phyloP scores from a whole-genome alignment of 78 protist genomes.

The Neovahlkampfia damariscottae region DNA sequence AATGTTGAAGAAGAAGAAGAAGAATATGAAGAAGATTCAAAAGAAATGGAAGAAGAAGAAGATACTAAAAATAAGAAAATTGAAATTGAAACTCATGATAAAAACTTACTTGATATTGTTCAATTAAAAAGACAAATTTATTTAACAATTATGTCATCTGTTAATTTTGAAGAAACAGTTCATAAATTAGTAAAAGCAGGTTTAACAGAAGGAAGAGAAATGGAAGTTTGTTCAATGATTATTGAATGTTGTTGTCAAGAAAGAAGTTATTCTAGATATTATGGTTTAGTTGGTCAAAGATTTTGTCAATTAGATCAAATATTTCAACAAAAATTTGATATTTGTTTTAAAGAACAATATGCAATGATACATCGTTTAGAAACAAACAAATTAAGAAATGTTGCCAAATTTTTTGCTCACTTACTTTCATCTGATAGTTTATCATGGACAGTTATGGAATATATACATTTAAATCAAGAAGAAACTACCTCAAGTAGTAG shows the following conservation, averaged over 20 bases:
- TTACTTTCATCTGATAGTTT: slow-evolving; percentile 40
- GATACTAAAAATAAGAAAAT: slow-evolving; percentile 32
- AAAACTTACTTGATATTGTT: too few species aligned
- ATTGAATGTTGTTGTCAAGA: slow-evolving; percentile 90
- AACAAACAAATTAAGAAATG: slow-evolving; percentile 68
- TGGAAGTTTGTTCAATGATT: slow-evolving; percentile 75
- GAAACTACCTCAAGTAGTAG: slow-evolving; percentile 86
- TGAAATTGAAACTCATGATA: slow-evolving; percentile 46
- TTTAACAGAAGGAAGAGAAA: slow-evolving; percentile 35
- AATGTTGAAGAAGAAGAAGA: slow-evolving; percentile 30
- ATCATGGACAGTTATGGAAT: slow-evolving; percentile 47
- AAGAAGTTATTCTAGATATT: slow-evolving; percentile 66
- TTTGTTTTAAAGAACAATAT: slow-evolving; percentile 37
- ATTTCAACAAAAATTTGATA: slow-evolving; percentile 45
- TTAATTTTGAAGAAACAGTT: slow-evolving; percentile 80
- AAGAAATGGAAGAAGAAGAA: slow-evolving; percentile 5
- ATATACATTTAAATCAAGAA: slow-evolving; percentile 33
- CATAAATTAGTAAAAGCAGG: slow-evolving; percentile 69
- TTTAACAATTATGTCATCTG: slow-evolving; percentile 77
- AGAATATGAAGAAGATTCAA: slow-evolving; percentile 34
- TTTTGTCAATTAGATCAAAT: slow-evolving; percentile 61
- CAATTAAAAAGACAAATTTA: slow-evolving; percentile 69
- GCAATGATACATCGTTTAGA: slow-evolving; percentile 71
- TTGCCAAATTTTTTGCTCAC: slow-evolving; percentile 59
- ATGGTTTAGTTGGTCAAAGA: slow-evolving; percentile 71